phyloP scores from a whole-genome alignment of 2,329 filamentous ascomycete species.

The Cladorrhinum sp. region DNA sequence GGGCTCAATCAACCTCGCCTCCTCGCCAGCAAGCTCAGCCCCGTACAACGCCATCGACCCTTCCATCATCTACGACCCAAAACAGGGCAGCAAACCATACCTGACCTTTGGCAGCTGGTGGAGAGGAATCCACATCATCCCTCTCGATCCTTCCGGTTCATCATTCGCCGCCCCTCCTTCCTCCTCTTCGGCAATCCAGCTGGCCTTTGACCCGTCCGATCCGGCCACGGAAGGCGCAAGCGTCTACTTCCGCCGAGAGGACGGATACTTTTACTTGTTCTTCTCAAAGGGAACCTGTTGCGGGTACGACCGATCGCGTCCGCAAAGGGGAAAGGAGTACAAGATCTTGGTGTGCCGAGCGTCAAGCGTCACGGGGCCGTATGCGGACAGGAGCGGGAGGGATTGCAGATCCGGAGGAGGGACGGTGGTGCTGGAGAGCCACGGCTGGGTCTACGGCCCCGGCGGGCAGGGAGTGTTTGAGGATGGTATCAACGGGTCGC shows the following conservation, averaged over 20 bases:
- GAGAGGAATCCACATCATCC: slow-evolving; percentile 52
- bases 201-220: slow-evolving; percentile 49
- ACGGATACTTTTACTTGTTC: slow-evolving; percentile 59
- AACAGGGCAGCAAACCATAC: slow-evolving; percentile 33
- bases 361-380: slow-evolving; percentile 46
- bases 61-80: slow-evolving; percentile 40
- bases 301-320: slow-evolving; percentile 46
- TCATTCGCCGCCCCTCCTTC: slow-evolving; percentile 35
- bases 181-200: slow-evolving; percentile 34
- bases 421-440: slow-evolving; percentile 54
- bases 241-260: slow-evolving; percentile 47
- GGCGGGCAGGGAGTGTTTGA: slow-evolving; percentile 60
- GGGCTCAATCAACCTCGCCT: slow-evolving; percentile 46
- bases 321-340: slow-evolving; percentile 57
- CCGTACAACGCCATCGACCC: slow-evolving; percentile 55
- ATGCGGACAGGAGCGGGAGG: slow-evolving; percentile 51
- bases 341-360: slow-evolving; percentile 60
- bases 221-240: slow-evolving; percentile 54
- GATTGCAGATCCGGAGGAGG: slow-evolving; percentile 55
- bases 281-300: slow-evolving; percentile 60
- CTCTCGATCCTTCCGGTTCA: slow-evolving; percentile 32
- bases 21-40: slow-evolving; percentile 34
- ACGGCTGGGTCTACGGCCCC: slow-evolving; percentile 58
- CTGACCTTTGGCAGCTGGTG: slow-evolving; percentile 63
- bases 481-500: slow-evolving; percentile 43